These are phyloP conservation scores for Malus hybrid DNA, from an alignment of 331 rosid genomes.

Conservation along the genomic window DNA sequence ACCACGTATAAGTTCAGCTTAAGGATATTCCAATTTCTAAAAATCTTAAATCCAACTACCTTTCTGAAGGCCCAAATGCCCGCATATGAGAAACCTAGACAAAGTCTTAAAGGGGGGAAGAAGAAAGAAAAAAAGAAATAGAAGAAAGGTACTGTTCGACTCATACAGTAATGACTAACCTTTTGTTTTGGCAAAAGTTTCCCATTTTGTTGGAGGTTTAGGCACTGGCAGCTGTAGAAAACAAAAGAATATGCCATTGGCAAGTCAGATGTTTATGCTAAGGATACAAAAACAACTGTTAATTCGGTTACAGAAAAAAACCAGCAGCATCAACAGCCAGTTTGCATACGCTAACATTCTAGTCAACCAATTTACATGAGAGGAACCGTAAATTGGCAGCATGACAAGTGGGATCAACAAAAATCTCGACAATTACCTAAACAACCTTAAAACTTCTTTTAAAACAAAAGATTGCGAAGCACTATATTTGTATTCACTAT, in stretches of 20 bases:
- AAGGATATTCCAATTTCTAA: not conserved
- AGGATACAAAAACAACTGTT: not conserved
- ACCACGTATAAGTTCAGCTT: not conserved
- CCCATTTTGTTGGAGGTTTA: constrained; percentile 31
- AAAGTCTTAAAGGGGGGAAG: not conserved
- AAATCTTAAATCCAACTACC: not conserved
- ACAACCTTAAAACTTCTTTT: not conserved
- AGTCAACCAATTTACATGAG: not conserved
- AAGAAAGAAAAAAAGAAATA: not conserved
- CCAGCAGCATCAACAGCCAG: not conserved
- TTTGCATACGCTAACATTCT: not conserved
- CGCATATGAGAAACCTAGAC: not conserved
- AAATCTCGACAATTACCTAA: not conserved
- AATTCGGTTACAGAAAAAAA: not conserved
- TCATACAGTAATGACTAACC: constrained; percentile 34
- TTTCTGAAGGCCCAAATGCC: not conserved
- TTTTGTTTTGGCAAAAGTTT: constrained; percentile 57
- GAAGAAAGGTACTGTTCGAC: not conserved
- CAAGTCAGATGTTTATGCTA: not conserved
- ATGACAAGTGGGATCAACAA: not conserved
- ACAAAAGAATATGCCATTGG: constrained; percentile 1
- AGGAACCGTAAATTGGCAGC: not conserved
- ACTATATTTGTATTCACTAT: not conserved
- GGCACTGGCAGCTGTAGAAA: constrained; percentile 68
- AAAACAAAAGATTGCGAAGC: not conserved